Base-by-base conservation (phyloP, 2,329 filamentous ascomycete genomes). In the Lecanosticta acicola region DNA sequence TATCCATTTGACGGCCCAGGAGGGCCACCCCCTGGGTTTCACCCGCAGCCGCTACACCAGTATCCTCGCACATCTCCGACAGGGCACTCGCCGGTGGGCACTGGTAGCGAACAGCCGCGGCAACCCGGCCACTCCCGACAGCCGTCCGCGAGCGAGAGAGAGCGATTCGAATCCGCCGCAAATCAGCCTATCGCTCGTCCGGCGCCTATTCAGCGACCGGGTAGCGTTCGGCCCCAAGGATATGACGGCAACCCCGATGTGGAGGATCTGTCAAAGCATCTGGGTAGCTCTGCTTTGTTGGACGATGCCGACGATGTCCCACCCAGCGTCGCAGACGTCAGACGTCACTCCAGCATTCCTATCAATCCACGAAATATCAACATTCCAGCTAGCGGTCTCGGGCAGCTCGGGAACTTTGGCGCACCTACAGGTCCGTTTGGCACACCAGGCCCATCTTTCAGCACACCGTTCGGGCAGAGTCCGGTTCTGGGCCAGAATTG, bases 261-360 rank as follows among this genome's bases (percentile, higher is more conserved):
- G 11, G 64, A 67, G 8, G 58, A 63, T 37, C 46, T 66, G 29
- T 64, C 59, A 14, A 63, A 84, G 50, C 89, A 93, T 58, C 75
- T 98, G 19, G 93, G 93, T 10, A 97, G 91, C 66, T 90, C 88
- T 58, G 93, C 90, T 10, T 73, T 98, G 10, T 73, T 97, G 34
- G 81, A 83, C 51, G 81, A 84, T 50, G 62, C 66, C 11, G 89
- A 94, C 61, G 71, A 82, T 66, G 59, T 87, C 73, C 68, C 84
- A 73, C 62, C 77, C 68, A 51, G 70, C 56, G 61, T 66, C 48
- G 49, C 50, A 47, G 60, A 68, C 45, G 56, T 54, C 44, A 62
- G 71, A 32, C 65, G 70, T 19, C 59, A 66, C 16, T 62, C 59
- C 8, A 71, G 65, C 41, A 58, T 71, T 19, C 58, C 54, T 45